phyloP scores from a whole-genome alignment of 345 rosid genomes.

The Acer campestre region DNA sequence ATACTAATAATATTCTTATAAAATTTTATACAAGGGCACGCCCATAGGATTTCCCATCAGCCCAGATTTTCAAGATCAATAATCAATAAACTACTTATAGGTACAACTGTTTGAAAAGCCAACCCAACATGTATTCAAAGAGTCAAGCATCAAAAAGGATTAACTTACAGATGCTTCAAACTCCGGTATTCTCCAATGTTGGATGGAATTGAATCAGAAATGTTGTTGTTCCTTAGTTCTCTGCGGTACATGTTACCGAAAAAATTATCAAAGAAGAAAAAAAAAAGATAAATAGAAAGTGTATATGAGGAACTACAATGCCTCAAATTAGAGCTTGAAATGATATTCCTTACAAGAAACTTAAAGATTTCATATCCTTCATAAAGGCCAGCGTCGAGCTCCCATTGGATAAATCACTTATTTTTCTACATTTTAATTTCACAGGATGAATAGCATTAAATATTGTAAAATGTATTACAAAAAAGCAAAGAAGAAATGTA shows the following conservation, averaged over 20 bases:
- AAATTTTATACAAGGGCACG: too few relatives aligned
- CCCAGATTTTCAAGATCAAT: background rate
- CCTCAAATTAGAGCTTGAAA: conserved; percentile 9
- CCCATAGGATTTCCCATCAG: too few relatives aligned
- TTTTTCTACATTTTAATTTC: conserved; percentile 46
- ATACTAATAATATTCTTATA: too few relatives aligned
- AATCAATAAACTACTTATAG: background rate
- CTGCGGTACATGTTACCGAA: conserved; percentile 31
- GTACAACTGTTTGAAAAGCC: too few relatives aligned
- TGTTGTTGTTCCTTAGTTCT: conserved; percentile 52
- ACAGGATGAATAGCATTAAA: conserved; percentile 7
- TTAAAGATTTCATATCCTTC: conserved; percentile 48
- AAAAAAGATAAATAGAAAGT: background rate
- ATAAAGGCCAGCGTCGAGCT: conserved; percentile 58
- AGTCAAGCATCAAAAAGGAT: background rate
- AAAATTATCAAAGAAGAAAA: conserved; percentile 1
- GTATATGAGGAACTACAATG: background rate
- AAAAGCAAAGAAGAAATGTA: background rate
- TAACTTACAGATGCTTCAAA: conserved; percentile 59
- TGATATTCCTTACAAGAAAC: conserved; percentile 41
- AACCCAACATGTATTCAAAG: background rate
- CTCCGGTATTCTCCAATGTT: conserved; percentile 48
- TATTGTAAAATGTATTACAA: background rate
- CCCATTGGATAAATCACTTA: conserved; percentile 62
- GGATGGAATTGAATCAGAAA: conserved; percentile 61